Evolutionary conservation across 805 yeast genomes (phyloP), one percentile per base, ranked within the genome.

Genomic region (Yamadazyma sp.): DNA sequence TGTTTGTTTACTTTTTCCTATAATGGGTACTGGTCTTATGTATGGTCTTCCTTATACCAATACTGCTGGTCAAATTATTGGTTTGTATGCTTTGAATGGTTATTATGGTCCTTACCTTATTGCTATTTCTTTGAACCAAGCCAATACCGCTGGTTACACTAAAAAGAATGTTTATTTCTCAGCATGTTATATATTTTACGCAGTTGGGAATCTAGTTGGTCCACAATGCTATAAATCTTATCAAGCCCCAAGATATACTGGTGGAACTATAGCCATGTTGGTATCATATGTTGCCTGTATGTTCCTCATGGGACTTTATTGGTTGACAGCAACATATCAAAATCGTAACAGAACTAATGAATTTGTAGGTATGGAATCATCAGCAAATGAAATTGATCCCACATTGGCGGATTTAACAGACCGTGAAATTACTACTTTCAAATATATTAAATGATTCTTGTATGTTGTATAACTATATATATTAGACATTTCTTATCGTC

Each of bases 141-240:
- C 75, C 6, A 75, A 76, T 44, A 64, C 69, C 33, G 76, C 76
- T 5, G 84, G 84, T 4, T 72, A 69, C 47, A 75, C 82, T 5
- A 78, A 77, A 57, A 76, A 75, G 52, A 54, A 65, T 28, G 60
- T 70, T 1, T 68, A 62, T 1, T 73, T 65, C 49, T 71, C 76
- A 1, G 43, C 69, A 14, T 55, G 60, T 40, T 61, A 76, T 27
- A 51, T 75, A 30, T 70, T 70, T 4, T 75, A 68, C 55, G 70
- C 78, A 50, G 69, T 62, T 14, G 80, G 81, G 12, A 77, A 75
- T 47, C 55, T 73, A 26, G 56, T 69, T 34, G 82, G 82, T 4
- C 82, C 82, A 0, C 80, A 75, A 44, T 60, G 76, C 4, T 75
- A 74, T 46, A 50, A 58, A 22, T 50, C 58, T 0, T 39, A 38